Evolutionary conservation across 2,329 filamentous ascomycete genomes (phyloP), one percentile per base, ranked within the genome.

Genomic region (Trichoderma semiorbis): DNA sequence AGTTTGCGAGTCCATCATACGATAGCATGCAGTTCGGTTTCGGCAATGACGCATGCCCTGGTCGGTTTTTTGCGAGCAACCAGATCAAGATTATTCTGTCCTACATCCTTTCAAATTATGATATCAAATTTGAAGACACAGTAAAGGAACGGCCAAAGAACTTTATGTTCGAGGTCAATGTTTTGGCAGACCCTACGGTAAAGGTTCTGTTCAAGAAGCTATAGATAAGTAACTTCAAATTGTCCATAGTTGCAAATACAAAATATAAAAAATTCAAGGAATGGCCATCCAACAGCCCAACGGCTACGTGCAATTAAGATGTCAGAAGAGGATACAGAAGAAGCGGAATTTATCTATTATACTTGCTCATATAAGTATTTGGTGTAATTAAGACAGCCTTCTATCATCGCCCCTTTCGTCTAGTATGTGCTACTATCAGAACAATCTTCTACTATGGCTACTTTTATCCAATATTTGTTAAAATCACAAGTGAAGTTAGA

Each of bases 81-180:
- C 84, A 86, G 77, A 77, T 86, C 32, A 88, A 88, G 78, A 84
- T 88, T 76, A 77, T 85, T 6, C 72, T 88, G 10, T 80, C 84
- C 3, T 83, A 87, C 72, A 73, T 87, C 34, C 65, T 87, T 5
- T 75, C 84, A 32, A 84, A 85, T 68, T 88, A 86, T 72, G 86
- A 88, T 18, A 78, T 86, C 73, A 82, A 84, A 73, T 82, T 78
- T 32, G 47, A 69, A 5, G 69, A 69, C 3, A 24, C 30, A 7
- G 30, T 61, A 5, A 39, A 61, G 30, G 58, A 11, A 18, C 58
- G 58, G 12, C 58, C 58, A 1, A 61, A 39, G 32, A 61, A 61
- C 14, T 34, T 61, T 36, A 61, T 61, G 58, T 61, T 61, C 7
- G 58, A 61, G 5, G 58, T 61, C 1, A 61, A 61, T 10, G 58